Evolutionary conservation across 2,329 filamentous ascomycete species (phyloP).

Genomic region (Nakataea oryzae): DNA sequence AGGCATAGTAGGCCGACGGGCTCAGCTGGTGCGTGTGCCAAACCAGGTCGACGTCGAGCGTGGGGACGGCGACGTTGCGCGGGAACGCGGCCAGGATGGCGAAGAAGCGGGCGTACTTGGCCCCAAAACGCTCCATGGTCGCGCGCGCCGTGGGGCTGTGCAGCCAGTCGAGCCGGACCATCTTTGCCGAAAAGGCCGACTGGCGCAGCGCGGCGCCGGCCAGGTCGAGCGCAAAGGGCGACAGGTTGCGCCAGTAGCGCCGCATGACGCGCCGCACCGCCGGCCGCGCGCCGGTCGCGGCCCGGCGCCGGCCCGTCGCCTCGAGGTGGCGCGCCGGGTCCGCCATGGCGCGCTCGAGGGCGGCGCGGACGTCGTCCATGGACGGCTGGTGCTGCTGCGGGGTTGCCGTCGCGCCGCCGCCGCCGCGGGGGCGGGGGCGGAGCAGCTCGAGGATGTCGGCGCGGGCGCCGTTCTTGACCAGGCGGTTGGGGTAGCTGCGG

Average conservation of each 20-base stretch:
- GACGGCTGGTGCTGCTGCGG: slow-evolving; percentile 3
- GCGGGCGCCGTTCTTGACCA: slow-evolving; percentile 38
- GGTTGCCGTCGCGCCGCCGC: slow-evolving; percentile 12
- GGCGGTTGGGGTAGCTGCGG: slow-evolving; percentile 45
- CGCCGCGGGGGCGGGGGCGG: slow-evolving; percentile 10
- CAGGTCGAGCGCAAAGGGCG: slow-evolving; percentile 54
- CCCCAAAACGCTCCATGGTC: slow-evolving; percentile 55
- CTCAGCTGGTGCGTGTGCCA: slow-evolving; percentile 76
- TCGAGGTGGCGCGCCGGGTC: slow-evolving; percentile 6
- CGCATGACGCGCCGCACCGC: slow-evolving; percentile 58
- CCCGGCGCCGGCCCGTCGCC: slow-evolving; percentile 6
- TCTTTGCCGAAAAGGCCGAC: slow-evolving; percentile 59
- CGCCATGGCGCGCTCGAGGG: background rate
- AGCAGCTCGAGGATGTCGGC: slow-evolving; percentile 29
- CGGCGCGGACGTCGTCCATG: background rate
- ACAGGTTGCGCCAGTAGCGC: slow-evolving; percentile 59
- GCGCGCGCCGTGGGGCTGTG: slow-evolving; percentile 54
- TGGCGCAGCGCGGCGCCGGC: slow-evolving; percentile 56
- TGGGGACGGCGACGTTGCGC: slow-evolving; percentile 49
- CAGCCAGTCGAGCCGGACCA: slow-evolving; percentile 66
- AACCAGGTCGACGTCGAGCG: slow-evolving; percentile 62
- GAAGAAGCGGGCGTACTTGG: slow-evolving; percentile 57
- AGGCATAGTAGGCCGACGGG: slow-evolving; percentile 51
- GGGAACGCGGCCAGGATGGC: slow-evolving; percentile 41
- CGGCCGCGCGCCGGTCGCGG: slow-evolving; percentile 19